Evolutionary conservation across 1,284 basidiomycete species (phyloP).

Genomic region (Cerrena zonata): DNA sequence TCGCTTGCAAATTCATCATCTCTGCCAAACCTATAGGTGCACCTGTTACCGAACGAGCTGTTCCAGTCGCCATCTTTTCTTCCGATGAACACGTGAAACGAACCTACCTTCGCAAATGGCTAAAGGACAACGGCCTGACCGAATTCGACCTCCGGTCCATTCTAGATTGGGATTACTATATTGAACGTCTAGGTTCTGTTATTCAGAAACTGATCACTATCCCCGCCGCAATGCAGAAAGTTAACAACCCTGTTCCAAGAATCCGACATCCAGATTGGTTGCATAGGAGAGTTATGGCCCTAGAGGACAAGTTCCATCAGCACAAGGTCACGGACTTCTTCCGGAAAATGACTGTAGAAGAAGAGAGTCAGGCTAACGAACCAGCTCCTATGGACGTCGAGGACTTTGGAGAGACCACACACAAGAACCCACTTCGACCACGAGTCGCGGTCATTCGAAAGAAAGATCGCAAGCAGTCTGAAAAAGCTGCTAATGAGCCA

Average conservation of each 20-base stretch:
- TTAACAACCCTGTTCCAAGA: slow-evolving; percentile 92
- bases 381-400: slow-evolving; percentile 56
- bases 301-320: slow-evolving; percentile 96
- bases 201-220: slow-evolving; percentile 99
- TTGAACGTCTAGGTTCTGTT: slow-evolving; percentile 94
- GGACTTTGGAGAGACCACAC: slow-evolving; percentile 45
- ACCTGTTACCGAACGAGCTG: slow-evolving; percentile 93
- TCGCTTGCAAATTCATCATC: slow-evolving; percentile 99
- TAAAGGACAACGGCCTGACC: slow-evolving; percentile 85
- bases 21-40: slow-evolving; percentile 90
- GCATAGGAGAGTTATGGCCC: slow-evolving; percentile 81
- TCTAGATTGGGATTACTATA: slow-evolving; percentile 98
- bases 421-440: slow-evolving; percentile 28
- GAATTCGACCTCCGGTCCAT: slow-evolving; percentile 93
- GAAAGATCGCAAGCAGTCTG: slow-evolving; percentile 31
- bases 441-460: slow-evolving; percentile 56
- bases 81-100: slow-evolving; percentile 89
- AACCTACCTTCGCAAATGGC: slow-evolving; percentile 90
- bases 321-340: slow-evolving; percentile 98
- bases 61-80: slow-evolving; percentile 98
- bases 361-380: slow-evolving; percentile 19
- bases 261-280: slow-evolving; percentile 98
- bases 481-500: slow-evolving; percentile 35
- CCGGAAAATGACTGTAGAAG: slow-evolving; percentile 40
- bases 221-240: slow-evolving; percentile 96